Base-by-base conservation (phyloP, 371 early-diverging fungal genomes). In the Mucor plumbeus region DNA sequence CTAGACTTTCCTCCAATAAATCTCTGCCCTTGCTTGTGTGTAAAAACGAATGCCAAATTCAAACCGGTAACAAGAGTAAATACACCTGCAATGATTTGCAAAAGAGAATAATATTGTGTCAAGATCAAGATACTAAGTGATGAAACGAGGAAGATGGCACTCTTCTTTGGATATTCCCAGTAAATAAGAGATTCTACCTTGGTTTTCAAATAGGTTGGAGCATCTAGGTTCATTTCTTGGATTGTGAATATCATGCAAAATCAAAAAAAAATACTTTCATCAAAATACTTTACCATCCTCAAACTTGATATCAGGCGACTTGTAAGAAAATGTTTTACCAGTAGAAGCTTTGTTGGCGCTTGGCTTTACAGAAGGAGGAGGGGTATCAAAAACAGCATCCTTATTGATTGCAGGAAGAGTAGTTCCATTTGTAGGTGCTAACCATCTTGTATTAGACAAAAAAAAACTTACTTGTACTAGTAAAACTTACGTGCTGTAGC, bases 31-130 rank as follows among this genome's bases (percentile, higher is more conserved):
- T 81, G 81, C 41, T 77, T 78, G 61, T 83, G 80, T 8, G 79
- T 73, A 56, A 84, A 84, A 50, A 87, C 87, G 71, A 83, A 85
- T 47, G 82, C 48, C 78, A 78, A 84, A 63, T 85, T 83, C 33
- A 78, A 64, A 26, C 85, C 82, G 41, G 84, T 87, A 19, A 74
- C 76, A 34, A 85, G 63, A 26, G 85, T 82, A 21, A 85, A 78
- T 36, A 77, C 57, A 14, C 80, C 85, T 33, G 85, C 85, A 36
- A 76, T 57, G 21, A 87, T 65, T 64, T 85, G 85, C 34, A 87
- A 72, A n/a, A 87, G 60, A 31, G 87, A 87, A 69, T 84, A 78
- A 65, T 85, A 84, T 41, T 85, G 82, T 59, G 85, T 84, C 50
- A 83, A 70, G 65, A 80, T 66, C 41, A 87, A 65, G 15, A 81